These are phyloP conservation scores for Stephanodiscus minutulus DNA, from an alignment of 108 stramenopile genomes.

Conservation along the genomic window DNA sequence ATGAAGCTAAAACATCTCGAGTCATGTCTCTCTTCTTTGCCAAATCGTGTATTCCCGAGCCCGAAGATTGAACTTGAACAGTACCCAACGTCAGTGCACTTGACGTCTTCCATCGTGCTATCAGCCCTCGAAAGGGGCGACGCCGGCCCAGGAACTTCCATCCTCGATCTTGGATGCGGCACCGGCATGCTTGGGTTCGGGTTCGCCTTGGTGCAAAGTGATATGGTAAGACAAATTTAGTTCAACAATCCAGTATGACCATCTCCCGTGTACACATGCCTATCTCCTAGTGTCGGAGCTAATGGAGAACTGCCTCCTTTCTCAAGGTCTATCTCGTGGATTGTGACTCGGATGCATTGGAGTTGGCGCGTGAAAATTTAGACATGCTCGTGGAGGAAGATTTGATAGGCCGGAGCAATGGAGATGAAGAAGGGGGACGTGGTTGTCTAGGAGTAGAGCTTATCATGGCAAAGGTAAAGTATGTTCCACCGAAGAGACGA, in stretches of 20 bases:
- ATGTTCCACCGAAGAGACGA: constrained; percentile 12
- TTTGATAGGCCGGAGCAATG: constrained; percentile 25
- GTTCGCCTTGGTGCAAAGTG: constrained; percentile 72
- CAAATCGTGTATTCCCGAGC: constrained; percentile 50
- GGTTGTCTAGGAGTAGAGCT: constrained; percentile 40
- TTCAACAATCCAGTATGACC: background rate
- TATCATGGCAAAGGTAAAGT: constrained; percentile 56
- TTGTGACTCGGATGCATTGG: constrained; percentile 83
- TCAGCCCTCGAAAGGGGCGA: constrained; percentile 70
- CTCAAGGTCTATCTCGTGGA: constrained; percentile 61
- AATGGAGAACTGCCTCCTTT: background rate
- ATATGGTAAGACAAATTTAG: constrained; percentile 39
- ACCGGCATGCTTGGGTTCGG: constrained; percentile 91
- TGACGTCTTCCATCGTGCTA: constrained; percentile 78
- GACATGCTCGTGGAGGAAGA: constrained; percentile 47
- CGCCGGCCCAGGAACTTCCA: constrained; percentile 60
- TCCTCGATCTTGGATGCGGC: constrained; percentile 93
- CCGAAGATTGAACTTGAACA: constrained; percentile 87
- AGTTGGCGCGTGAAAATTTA: constrained; percentile 66
- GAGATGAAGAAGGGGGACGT: constrained; percentile 18
- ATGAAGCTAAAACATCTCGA: constrained; percentile 96
- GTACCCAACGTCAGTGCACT: constrained; percentile 84
- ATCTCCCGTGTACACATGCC: background rate
- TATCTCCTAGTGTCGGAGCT: background rate
- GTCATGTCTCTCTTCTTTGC: constrained; percentile 77